Evolutionary conservation across 2,329 filamentous ascomycete genomes (phyloP).

Genomic region (Ophiostoma novo-ulmi): DNA sequence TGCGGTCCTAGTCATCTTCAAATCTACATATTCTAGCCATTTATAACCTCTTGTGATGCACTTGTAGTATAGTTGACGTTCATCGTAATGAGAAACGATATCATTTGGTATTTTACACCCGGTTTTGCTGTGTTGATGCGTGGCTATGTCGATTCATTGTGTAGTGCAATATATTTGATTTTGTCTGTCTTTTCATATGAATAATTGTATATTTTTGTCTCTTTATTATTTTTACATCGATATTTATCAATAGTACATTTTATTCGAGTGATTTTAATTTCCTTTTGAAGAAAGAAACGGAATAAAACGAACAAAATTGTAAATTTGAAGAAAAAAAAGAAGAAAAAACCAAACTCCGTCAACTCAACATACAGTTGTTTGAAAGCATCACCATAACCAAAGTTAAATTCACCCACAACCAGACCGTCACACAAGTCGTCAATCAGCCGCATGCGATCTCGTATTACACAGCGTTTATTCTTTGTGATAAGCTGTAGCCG

Average conservation of each 20-base stretch:
- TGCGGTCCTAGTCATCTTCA: not conserved
- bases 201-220: no score
- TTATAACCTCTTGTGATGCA: not conserved
- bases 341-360: no score
- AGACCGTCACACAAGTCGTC: not conserved
- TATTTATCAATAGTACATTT: no score
- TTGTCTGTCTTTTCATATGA: no score
- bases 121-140: not conserved
- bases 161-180: no score
- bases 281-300: no score
- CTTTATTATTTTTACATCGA: no score
- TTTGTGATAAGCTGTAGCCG: not conserved
- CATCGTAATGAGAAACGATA: not conserved
- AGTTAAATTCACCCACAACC: not conserved
- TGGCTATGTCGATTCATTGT: no score
- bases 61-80: not conserved
- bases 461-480: not conserved
- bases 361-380: no score
- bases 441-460: not conserved
- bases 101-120: not conserved
- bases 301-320: no score
- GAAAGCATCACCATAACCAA: not conserved
- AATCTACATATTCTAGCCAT: constrained; percentile 13
- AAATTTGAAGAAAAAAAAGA: no score
- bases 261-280: no score